These are phyloP conservation scores for Diddensiella transvaalensis DNA, from an alignment of 805 yeast genomes.

Conservation along the genomic window DNA sequence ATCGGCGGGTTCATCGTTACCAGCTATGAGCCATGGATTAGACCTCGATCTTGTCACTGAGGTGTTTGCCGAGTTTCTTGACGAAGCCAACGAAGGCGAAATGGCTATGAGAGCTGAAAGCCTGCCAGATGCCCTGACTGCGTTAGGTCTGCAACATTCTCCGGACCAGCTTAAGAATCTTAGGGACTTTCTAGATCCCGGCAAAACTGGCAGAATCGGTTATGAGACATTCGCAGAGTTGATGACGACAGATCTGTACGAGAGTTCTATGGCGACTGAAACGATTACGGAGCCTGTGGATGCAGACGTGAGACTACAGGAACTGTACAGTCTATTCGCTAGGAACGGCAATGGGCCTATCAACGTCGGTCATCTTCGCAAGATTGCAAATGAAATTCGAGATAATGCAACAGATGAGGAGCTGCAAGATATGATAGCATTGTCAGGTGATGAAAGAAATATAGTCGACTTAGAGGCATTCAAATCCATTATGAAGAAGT, in stretches of 20 bases:
- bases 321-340: conserved; percentile 19
- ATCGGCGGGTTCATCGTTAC: too few relatives aligned
- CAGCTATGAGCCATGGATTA: too few relatives aligned
- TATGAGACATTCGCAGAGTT: conserved; percentile 30
- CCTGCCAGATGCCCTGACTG: conserved; percentile 28
- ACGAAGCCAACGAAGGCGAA: conserved; percentile 21
- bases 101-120: conserved; percentile 22
- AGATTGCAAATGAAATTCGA: conserved; percentile 26
- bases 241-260: conserved; percentile 15
- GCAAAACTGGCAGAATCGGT: conserved; percentile 27
- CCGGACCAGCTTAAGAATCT: conserved; percentile 16
- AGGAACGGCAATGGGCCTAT: conserved; percentile 24
- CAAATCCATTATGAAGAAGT: conserved; percentile 25
- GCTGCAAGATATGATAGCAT: conserved; percentile 30
- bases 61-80: conserved; percentile 31
- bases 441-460: conserved; percentile 20
- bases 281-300: conserved; percentile 4
- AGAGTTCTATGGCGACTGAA: not conserved
- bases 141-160: conserved; percentile 29
- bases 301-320: conserved; percentile 10
- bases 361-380: conserved; percentile 26
- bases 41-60: conserved; percentile 22
- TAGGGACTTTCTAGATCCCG: conserved; percentile 24
- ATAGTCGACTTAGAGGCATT: conserved; percentile 24
- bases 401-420: conserved; percentile 30